Evolutionary conservation across 2,329 filamentous ascomycete species (phyloP).

Genomic region (Colletotrichum theobromicola): DNA sequence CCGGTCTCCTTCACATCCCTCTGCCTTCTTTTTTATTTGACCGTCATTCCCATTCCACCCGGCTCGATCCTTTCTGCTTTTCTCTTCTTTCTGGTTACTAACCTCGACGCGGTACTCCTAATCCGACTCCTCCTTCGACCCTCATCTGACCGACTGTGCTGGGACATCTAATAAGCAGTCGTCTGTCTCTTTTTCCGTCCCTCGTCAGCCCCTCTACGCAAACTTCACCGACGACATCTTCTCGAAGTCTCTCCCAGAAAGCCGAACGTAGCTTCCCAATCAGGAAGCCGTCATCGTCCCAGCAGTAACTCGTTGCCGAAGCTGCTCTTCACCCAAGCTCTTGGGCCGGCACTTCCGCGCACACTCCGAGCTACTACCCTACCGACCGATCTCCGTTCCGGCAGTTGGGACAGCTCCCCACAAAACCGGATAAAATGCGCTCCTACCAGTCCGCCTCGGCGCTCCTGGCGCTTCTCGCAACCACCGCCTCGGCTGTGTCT

Average conservation of each 20-base stretch:
- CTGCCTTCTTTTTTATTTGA: neutral
- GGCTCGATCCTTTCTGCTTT: neutral
- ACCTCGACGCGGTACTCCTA: neutral
- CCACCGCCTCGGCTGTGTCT: slow-evolving; percentile 32
- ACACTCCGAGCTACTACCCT: neutral
- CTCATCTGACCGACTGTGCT: neutral
- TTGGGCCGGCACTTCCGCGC: neutral
- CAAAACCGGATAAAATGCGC: slow-evolving; percentile 16
- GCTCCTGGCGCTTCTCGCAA: slow-evolving; percentile 27
- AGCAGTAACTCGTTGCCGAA: neutral
- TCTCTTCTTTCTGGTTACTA: neutral
- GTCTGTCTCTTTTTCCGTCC: neutral
- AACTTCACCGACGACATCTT: neutral
- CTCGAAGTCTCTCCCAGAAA: neutral
- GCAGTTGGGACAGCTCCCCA: neutral
- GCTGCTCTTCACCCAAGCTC: neutral
- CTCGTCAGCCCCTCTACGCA: neutral
- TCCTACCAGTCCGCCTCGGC: slow-evolving; percentile 8
- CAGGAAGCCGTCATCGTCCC: slow-evolving; percentile 2
- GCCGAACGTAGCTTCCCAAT: neutral
- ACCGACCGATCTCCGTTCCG: neutral
- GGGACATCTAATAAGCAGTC: neutral
- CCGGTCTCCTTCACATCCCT: neutral
- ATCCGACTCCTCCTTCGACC: neutral
- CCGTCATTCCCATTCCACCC: slow-evolving; percentile 7